Evolutionary conservation across 1,284 basidiomycete genomes (phyloP), one percentile per base, ranked within the genome.

Genomic region (Boletus semigastroideus): DNA sequence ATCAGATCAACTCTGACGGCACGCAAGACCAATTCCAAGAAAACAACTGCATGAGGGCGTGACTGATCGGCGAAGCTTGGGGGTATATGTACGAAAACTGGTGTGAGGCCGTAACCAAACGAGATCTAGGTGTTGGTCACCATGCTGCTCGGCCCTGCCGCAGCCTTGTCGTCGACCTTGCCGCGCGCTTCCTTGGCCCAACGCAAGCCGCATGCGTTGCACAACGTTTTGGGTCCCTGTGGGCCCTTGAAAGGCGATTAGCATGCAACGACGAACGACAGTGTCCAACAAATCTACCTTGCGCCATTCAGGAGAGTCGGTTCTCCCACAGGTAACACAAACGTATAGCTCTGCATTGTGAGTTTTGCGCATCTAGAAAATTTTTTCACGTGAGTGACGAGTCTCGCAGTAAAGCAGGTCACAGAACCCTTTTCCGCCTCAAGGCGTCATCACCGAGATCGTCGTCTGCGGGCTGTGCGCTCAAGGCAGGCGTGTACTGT

Each of bases 151-250:
- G 67, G 38, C 34, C 69, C 66, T 38, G 48, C 54, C 19, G 46
- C 46, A 33, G 43, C 38, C 16, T 55, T 65, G n/a, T 73, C 72
- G 28, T 72, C 74, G 22, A 63, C 65, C 49, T 68, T 70, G 59
- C 70, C 79, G 55, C 80, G 77, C 34, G 76, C 65, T 58, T 79
- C 78, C 71, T 92, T 92, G 44, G 90, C 90, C 86, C 88, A 92
- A 46, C 90, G 80, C 42, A 93, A 72, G 16, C 90, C 90, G 58
- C 90, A 93, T 1, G 91, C 91, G 65, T 93, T 93, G 73, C 91
- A 94, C 12, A 94, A 73, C 12, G 91, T 93, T 72, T 94, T 94
- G 3, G 89, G 86, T 33, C 91, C 92, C 52, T 77, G 76, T 1
- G 90, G 90, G 17, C 90, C 90, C 85, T 91, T 65, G 4, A 56